These are phyloP conservation scores for Hanseniaspora nectarophila DNA, from an alignment of 805 yeast genomes.

Conservation along the genomic window DNA sequence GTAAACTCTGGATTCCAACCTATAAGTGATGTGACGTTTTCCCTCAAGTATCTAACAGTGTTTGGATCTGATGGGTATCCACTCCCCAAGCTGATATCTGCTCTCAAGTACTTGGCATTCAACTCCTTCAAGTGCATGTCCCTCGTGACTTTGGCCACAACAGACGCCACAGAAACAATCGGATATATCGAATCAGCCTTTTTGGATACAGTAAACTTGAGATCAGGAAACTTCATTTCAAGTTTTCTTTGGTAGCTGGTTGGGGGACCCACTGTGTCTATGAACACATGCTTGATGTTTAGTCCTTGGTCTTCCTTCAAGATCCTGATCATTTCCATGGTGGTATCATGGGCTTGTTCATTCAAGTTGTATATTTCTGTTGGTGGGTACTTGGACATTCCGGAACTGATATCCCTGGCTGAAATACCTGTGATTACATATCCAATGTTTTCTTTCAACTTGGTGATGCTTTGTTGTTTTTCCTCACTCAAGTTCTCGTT, in stretches of 20 bases:
- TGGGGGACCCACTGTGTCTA: constrained; percentile 98
- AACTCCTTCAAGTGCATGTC: constrained; percentile 44
- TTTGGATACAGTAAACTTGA: constrained; percentile 72
- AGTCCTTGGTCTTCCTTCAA: constrained; percentile 48
- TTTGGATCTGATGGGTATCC: constrained; percentile 93
- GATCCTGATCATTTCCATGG: constrained; percentile 62
- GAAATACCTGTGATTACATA: constrained; percentile 81
- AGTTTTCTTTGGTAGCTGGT: constrained; percentile 67
- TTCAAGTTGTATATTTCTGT: constrained; percentile 53
- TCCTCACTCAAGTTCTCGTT: constrained; percentile 35
- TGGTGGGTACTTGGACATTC: constrained; percentile 64
- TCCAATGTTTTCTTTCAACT: constrained; percentile 39
- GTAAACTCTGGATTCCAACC: constrained; percentile 73
- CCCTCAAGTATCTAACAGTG: constrained; percentile 64
- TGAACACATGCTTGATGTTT: constrained; percentile 57
- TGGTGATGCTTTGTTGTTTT: constrained; percentile 19
- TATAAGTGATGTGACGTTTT: constrained; percentile 53
- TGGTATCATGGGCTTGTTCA: constrained; percentile 93
- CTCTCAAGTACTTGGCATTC: constrained; percentile 26
- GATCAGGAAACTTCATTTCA: constrained; percentile 51
- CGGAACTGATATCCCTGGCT: constrained; percentile 74
- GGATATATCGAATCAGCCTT: constrained; percentile 92
- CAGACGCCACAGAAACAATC: constrained; percentile 85
- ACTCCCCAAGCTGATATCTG: constrained; percentile 41
- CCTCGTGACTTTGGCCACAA: constrained; percentile 92